Conservation (phyloP, 2,329 filamentous ascomycete species). For the Fusarium multiceps region DNA sequence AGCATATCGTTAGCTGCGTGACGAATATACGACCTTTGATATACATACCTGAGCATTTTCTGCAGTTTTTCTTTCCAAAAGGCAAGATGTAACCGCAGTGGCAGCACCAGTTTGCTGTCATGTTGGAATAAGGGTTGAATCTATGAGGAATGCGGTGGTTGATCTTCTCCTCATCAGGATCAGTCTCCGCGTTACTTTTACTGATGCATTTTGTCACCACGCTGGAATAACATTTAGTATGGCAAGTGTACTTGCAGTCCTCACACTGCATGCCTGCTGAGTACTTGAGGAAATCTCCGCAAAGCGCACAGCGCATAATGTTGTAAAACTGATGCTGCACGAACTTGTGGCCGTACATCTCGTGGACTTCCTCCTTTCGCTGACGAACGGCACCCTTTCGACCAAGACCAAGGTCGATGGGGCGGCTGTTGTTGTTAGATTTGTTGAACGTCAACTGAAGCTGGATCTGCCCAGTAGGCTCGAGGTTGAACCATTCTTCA, state of each 20-base stretch:
- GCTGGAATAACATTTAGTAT: constrained; percentile 95
- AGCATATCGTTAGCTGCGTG: constrained; percentile 46
- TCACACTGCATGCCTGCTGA: constrained; percentile 99
- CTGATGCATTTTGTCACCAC: constrained; percentile 99
- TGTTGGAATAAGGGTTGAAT: constrained; percentile 95
- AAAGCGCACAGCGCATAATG: constrained; percentile 99
- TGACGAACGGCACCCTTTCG: constrained; percentile 97
- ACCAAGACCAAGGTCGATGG: constrained; percentile 88
- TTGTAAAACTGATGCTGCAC: constrained; percentile 99
- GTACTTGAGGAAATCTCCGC: constrained; percentile 98
- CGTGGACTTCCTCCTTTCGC: constrained; percentile 96
- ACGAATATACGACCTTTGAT: background rate
- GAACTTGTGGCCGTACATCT: constrained; percentile 99
- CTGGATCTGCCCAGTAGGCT: constrained; percentile 92
- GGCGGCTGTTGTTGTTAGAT: constrained; percentile 83
- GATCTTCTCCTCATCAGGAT: constrained; percentile 99
- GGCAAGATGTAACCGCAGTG: constrained; percentile 97
- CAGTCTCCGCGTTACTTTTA: constrained; percentile 97
- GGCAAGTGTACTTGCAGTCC: constrained; percentile 99
- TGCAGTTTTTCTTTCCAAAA: constrained; percentile 93
- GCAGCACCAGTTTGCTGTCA: constrained; percentile 99
- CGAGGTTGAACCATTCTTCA: constrained; percentile 96
- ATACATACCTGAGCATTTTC: constrained; percentile 83
- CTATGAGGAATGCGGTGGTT: constrained; percentile 99
- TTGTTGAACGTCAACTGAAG: constrained; percentile 93